A percentile compares a stretch with the other conserved stretches of the same genome.
phyloP scores from a whole-genome alignment of 176 grass and related monocot genomes.

The Oryza coarctata region DNA sequence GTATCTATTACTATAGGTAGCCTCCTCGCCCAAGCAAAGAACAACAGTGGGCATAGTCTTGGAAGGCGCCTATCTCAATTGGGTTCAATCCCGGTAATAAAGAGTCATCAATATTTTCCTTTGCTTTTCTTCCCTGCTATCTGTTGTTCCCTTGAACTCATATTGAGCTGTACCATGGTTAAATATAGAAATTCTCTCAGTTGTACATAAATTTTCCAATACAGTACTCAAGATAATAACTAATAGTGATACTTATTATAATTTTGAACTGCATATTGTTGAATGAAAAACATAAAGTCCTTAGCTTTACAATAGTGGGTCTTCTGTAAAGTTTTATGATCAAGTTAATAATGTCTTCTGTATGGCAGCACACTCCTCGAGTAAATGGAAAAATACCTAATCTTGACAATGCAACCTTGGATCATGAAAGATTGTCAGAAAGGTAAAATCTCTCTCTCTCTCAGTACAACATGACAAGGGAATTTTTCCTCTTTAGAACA shows the following conservation, averaged over 20 bases:
- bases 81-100: slow-evolving; percentile 72
- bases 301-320: slow-evolving; percentile 2
- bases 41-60: slow-evolving; percentile 53
- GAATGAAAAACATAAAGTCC: not conserved
- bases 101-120: not conserved
- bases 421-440: slow-evolving; percentile 77
- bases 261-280: slow-evolving; percentile 6
- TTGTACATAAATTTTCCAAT: not conserved
- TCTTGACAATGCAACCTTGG: slow-evolving; percentile 76
- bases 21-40: slow-evolving; percentile 87
- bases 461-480: not conserved
- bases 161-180: not conserved
- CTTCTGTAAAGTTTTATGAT: slow-evolving; percentile 12
- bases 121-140: not conserved
- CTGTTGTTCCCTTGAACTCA: slow-evolving; percentile 10
- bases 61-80: slow-evolving; percentile 87
- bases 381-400: slow-evolving; percentile 91
- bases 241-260: not conserved
- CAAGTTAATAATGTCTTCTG: slow-evolving; percentile 24
- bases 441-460: slow-evolving; percentile 49
- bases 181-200: not conserved
- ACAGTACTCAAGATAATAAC: slow-evolving; percentile 1
- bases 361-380: slow-evolving; percentile 76
- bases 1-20: slow-evolving; percentile 70
- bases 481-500: not conserved